These are phyloP conservation scores for Pythium phragmiticola DNA, from an alignment of 352 stramenopile genomes.

Conservation along the genomic window DNA sequence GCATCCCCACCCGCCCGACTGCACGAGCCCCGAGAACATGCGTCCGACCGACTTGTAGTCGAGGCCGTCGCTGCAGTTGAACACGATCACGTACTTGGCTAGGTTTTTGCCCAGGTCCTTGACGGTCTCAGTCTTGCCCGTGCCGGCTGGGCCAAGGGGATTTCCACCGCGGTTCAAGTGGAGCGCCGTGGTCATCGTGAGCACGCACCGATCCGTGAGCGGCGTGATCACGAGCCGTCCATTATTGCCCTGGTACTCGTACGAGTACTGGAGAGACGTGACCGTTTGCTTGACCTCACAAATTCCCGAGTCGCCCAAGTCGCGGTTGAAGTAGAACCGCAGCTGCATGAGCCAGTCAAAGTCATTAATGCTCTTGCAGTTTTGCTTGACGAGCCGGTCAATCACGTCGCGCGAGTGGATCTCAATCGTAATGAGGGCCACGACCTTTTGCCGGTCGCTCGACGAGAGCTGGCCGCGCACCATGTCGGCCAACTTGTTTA, in stretches of 20 bases:
- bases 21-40: constrained; percentile 93
- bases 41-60: constrained; percentile 95
- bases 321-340: constrained; percentile 87
- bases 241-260: constrained; percentile 96
- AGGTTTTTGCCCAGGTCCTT: constrained; percentile 94
- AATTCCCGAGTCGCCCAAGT: constrained; percentile 74
- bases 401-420: constrained; percentile 97
- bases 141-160: constrained; percentile 91
- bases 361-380: constrained; percentile 89
- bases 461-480: constrained; percentile 86
- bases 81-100: constrained; percentile 93
- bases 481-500: constrained; percentile 94
- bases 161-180: constrained; percentile 95
- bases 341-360: constrained; percentile 92
- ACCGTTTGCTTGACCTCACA: constrained; percentile 88
- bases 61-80: constrained; percentile 92
- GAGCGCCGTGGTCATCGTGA: constrained; percentile 94
- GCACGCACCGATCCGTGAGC: constrained; percentile 95
- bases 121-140: constrained; percentile 94
- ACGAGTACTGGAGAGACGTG: constrained; percentile 90
- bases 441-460: constrained; percentile 94
- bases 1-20: constrained; percentile 91
- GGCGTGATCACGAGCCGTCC: constrained; percentile 96
- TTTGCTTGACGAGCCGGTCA: constrained; percentile 92
- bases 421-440: constrained; percentile 97